Evolutionary conservation across 2,329 filamentous ascomycete genomes (phyloP), one percentile per base, ranked within the genome.

Genomic region (Pseudogymnoascus sp.): DNA sequence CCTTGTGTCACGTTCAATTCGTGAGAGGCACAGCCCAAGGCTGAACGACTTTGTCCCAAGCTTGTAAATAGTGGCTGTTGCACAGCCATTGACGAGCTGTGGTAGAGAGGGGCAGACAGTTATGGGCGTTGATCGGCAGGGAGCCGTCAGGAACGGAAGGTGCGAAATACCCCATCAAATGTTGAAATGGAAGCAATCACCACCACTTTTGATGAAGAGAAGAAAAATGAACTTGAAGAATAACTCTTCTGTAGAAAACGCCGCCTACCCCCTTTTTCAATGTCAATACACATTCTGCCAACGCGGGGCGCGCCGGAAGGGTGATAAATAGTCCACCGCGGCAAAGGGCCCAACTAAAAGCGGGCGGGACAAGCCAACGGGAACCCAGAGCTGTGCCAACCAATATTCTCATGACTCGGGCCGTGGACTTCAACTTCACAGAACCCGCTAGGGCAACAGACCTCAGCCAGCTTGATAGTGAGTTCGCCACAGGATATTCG

Each of bases 281-380:
- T 14, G 43, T 30, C 25, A 50, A 14, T 11, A 30, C 25, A 50
- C 43, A 30, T 30, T 50, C 25, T 50, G 43, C 5, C 43, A 50
- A 12, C 14, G 22, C 43, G 43, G 43, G 43, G 9, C 14, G 22
- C 11, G 43, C 43, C 7, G 43, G 43, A 50, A 9, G n/a, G 25
- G 9, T 28, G 25, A 50, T 8, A 16, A 30, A 50, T 30, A 30
- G 25, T 3, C 5, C 8, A 30, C 25, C 5, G 34, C 9, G 34
- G 2, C 20, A 25, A 43, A 22, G 22, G 12, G 12, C 20, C 41
- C 22, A 30, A 50, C 43, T 50, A 50, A 50, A 50, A 18, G 43
- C 43, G 43, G 43, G 43, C 43, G 43, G 43, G 43, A 50, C 43
- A 50, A 12, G 43, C 43, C 25, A 50, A 50, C 43, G 43, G 25